Conservation (phyloP, 768 basidiomycete genomes). For the Tricholoma bakamatsutake region DNA sequence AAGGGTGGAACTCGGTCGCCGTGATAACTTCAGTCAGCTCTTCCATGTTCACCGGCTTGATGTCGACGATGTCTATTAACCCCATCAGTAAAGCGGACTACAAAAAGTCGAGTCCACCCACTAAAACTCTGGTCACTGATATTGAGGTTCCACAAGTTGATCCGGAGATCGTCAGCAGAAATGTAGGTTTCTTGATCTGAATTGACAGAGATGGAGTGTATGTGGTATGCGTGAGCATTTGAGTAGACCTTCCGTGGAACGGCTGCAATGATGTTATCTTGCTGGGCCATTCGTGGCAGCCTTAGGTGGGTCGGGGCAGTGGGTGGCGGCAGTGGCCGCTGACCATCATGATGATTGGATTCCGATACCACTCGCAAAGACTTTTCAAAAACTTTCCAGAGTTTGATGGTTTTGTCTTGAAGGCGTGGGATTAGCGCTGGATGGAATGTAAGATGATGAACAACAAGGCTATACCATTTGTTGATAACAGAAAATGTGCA, state of each 20-base stretch:
- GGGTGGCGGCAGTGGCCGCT: conserved; percentile 63
- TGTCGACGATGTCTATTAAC: conserved; percentile 90
- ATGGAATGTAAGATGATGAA: background rate
- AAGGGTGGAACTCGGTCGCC: conserved; percentile 98
- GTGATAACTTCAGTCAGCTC: conserved; percentile 99
- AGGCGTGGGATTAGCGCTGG: conserved; percentile 3
- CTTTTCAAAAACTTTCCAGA: conserved; percentile 99
- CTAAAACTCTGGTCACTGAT: conserved; percentile 99
- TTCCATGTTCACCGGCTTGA: conserved; percentile 99
- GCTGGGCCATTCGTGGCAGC: conserved; percentile 86
- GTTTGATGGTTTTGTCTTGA: conserved; percentile 99
- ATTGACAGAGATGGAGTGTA: conserved; percentile 99
- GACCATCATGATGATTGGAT: conserved; percentile 87
- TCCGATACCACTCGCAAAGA: conserved; percentile 92
- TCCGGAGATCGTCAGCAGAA: conserved; percentile 94
- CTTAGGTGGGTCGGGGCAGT: conserved; percentile 55
- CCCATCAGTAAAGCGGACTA: conserved; percentile 1
- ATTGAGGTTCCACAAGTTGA: conserved; percentile 98
- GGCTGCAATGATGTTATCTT: conserved; percentile 98
- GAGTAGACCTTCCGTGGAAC: conserved; percentile 98
- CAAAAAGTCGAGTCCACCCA: conserved; percentile 38
- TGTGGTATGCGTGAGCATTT: conserved; percentile 99
- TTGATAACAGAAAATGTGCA: conserved; percentile 94
- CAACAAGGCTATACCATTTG: conserved; percentile 67
- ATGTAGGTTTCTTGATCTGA: conserved; percentile 99